These are phyloP conservation scores for Solanum clarkiae DNA, from an alignment of 257 asterid species.

Conservation along the genomic window DNA sequence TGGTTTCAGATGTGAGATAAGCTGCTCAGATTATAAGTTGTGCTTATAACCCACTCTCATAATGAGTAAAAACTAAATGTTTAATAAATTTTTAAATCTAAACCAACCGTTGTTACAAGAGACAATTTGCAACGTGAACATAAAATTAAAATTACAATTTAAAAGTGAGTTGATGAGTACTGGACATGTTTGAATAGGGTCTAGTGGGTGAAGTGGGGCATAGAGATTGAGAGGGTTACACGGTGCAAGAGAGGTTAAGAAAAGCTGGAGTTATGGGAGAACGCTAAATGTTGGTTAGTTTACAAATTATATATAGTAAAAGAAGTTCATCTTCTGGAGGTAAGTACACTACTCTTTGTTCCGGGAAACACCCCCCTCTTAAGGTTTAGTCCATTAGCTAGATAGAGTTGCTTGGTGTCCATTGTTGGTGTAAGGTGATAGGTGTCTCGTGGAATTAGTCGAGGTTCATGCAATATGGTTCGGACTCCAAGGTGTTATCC, in stretches of 20 bases:
- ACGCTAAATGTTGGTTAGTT: not conserved
- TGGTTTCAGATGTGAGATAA: not conserved
- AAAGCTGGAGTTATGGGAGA: not conserved
- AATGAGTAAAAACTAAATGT: not conserved
- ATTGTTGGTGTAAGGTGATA: too few species aligned
- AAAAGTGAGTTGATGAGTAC: not conserved
- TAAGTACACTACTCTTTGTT: not conserved
- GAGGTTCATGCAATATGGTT: too few species aligned
- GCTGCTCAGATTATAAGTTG: not conserved
- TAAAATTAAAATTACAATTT: not conserved
- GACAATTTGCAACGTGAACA: not conserved
- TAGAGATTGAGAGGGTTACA: not conserved
- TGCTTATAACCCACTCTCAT: not conserved
- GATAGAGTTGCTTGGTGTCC: too few species aligned
- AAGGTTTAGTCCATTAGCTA: not conserved
- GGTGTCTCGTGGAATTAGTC: too few species aligned
- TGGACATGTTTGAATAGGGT: not conserved
- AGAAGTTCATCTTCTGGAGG: not conserved
- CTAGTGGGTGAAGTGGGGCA: not conserved
- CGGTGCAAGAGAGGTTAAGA: not conserved
- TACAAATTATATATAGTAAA: not conserved
- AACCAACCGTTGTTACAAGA: not conserved
- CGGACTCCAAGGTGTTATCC: too few species aligned
- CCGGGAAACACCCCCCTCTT: not conserved
- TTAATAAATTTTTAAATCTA: not conserved